phyloP scores from a whole-genome alignment of 371 early-diverging fungal species.

The Lichtheimia ramosa region DNA sequence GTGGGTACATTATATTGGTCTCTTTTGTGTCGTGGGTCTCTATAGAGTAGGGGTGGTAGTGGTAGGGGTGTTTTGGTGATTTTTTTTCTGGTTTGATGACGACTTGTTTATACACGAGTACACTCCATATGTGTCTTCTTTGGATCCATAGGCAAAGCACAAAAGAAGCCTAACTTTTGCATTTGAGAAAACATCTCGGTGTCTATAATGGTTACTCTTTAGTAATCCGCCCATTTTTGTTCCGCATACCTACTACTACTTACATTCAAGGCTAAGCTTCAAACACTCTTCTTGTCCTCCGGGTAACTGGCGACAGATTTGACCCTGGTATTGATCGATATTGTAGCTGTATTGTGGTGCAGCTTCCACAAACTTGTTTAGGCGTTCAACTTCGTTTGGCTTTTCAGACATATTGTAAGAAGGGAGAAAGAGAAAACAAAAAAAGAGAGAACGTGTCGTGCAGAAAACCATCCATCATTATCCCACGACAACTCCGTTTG shows the following conservation, averaged over 20 bases:
- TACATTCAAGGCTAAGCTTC: slow-evolving; percentile 50
- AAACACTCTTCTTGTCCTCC: slow-evolving; percentile 43
- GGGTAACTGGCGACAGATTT: slow-evolving; percentile 33
- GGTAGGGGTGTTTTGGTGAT: neutral
- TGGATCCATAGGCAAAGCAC: slow-evolving; percentile 58
- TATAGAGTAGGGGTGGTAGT: neutral
- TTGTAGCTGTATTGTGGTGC: slow-evolving; percentile 43
- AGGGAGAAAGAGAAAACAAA: neutral
- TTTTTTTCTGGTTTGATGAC: no score
- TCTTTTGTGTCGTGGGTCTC: no score
- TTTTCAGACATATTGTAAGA: slow-evolving; percentile 10
- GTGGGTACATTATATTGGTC: no score
- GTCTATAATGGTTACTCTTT: slow-evolving; percentile 19
- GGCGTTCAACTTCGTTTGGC: slow-evolving; percentile 30
- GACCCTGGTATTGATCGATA: slow-evolving; percentile 46
- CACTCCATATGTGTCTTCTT: slow-evolving; percentile 58
- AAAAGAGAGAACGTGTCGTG: slow-evolving; percentile 1
- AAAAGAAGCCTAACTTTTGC: slow-evolving; percentile 61
- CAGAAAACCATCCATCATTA: slow-evolving; percentile 1
- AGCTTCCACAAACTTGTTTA: slow-evolving; percentile 40
- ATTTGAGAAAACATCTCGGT: slow-evolving; percentile 57
- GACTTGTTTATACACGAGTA: slow-evolving; percentile 30
- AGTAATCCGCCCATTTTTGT: neutral
- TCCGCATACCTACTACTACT: slow-evolving; percentile 13
- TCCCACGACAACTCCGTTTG: slow-evolving; percentile 1